These are phyloP conservation scores for Firmiana major DNA, from an alignment of 345 rosid species.

Conservation along the genomic window DNA sequence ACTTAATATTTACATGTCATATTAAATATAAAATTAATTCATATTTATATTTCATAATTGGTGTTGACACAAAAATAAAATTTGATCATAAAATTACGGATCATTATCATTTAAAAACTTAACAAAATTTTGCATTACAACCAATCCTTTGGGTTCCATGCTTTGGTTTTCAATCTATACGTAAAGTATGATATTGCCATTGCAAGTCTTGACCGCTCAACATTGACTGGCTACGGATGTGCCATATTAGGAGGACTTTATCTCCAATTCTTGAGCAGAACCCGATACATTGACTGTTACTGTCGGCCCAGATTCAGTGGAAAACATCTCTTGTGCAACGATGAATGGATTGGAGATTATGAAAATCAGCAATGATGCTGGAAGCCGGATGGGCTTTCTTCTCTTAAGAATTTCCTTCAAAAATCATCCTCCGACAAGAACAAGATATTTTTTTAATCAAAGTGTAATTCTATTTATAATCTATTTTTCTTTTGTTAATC, in stretches of 20 bases:
- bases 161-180: conserved; percentile 72
- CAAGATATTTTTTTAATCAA: no score
- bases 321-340: conserved; percentile 57
- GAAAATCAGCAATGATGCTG: conserved; percentile 73
- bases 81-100: no score
- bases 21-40: no score
- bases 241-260: conserved; percentile 74
- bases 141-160: conserved; percentile 74
- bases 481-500: no score
- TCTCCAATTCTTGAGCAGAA: conserved; percentile 58
- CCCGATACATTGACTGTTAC: conserved; percentile 61
- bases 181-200: conserved; percentile 67
- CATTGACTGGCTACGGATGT: conserved; percentile 36
- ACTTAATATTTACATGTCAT: no score
- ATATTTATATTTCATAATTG: no score
- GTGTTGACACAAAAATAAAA: no score
- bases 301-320: conserved; percentile 73
- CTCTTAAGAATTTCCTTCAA: conserved; percentile 55
- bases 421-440: conserved; percentile 38
- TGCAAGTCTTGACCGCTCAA: conserved; percentile 70
- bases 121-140: no score
- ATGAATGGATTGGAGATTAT: conserved; percentile 88
- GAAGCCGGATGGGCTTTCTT: conserved; percentile 61
- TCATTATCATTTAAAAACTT: no score
- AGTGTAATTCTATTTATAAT: no score